Evolutionary conservation across 2,329 filamentous ascomycete genomes (phyloP).

Genomic region (Alternaria conjuncta): DNA sequence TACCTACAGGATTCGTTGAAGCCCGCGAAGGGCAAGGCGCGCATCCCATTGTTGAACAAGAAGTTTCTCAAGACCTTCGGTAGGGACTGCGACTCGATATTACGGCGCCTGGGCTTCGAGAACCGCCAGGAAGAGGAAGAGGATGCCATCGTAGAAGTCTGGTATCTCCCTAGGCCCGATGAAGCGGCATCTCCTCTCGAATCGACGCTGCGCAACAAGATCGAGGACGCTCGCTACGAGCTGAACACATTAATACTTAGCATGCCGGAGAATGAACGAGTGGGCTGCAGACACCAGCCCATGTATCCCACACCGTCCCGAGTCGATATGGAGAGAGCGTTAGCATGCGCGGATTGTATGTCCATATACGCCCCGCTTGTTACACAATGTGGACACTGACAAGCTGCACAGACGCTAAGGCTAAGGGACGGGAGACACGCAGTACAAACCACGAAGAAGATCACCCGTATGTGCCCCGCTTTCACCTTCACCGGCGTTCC

Average conservation of each 20-base stretch:
- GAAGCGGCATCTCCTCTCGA: constrained; percentile 27
- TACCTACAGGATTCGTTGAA: constrained; percentile 67
- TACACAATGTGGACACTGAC: constrained; percentile 15
- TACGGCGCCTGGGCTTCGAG: constrained; percentile 65
- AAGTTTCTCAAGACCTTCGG: constrained; percentile 69
- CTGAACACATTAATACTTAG: constrained; percentile 60
- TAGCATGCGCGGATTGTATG: constrained; percentile 49
- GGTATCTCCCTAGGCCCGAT: constrained; percentile 42
- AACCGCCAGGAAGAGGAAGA: constrained; percentile 41
- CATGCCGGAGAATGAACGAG: constrained; percentile 38
- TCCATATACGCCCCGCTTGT: neutral
- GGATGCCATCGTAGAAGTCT: constrained; percentile 38
- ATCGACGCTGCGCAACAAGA: constrained; percentile 33
- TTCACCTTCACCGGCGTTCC: neutral
- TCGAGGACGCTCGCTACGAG: constrained; percentile 68
- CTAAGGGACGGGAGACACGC: constrained; percentile 33
- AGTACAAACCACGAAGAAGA: constrained; percentile 43
- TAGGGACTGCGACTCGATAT: constrained; percentile 64
- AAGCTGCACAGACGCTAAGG: constrained; percentile 30
- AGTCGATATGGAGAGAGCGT: constrained; percentile 46
- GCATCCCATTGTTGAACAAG: constrained; percentile 67
- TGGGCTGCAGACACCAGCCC: constrained; percentile 36
- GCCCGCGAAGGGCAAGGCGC: constrained; percentile 56
- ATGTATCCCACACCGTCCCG: constrained; percentile 45
- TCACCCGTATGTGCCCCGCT: constrained; percentile 36